Conservation (phyloP, 257 asterid species). For the Plantago ovata region DNA sequence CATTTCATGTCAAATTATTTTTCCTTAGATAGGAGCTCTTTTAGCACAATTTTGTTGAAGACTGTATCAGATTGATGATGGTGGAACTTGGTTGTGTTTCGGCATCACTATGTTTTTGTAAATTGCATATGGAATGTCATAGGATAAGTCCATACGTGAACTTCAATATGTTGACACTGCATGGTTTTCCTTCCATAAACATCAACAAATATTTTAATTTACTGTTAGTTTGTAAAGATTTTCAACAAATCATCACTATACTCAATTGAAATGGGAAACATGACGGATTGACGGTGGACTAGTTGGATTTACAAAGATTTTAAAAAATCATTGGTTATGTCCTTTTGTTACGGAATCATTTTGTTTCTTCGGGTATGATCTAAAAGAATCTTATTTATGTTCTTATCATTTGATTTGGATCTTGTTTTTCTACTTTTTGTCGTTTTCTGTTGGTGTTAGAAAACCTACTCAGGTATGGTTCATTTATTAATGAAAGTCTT, state of each 20-base stretch:
- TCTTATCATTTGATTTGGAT: not conserved
- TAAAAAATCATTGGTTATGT: not conserved
- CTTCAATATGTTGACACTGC: not conserved
- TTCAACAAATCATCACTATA: not conserved
- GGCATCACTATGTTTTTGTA: not conserved
- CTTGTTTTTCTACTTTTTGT: not conserved
- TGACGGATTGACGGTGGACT: not conserved
- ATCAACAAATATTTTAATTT: not conserved
- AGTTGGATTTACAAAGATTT: not conserved
- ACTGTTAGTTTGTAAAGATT: not conserved
- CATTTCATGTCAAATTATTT: constrained; percentile 6
- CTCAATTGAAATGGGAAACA: not conserved
- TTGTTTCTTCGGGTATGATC: not conserved
- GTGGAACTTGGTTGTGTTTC: constrained; percentile 3
- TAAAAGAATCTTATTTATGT: not conserved
- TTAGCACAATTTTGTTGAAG: no score
- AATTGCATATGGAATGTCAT: not conserved
- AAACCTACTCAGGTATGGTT: not conserved
- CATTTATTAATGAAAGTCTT: not conserved
- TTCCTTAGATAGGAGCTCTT: no score
- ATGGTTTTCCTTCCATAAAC: no score
- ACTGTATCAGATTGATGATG: not conserved
- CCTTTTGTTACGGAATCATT: not conserved
- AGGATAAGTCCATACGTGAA: not conserved
- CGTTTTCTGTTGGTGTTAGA: constrained; percentile 1